Evolutionary conservation across 176 grass and related monocot species (phyloP).

Genomic region (Aegilops longissima): DNA sequence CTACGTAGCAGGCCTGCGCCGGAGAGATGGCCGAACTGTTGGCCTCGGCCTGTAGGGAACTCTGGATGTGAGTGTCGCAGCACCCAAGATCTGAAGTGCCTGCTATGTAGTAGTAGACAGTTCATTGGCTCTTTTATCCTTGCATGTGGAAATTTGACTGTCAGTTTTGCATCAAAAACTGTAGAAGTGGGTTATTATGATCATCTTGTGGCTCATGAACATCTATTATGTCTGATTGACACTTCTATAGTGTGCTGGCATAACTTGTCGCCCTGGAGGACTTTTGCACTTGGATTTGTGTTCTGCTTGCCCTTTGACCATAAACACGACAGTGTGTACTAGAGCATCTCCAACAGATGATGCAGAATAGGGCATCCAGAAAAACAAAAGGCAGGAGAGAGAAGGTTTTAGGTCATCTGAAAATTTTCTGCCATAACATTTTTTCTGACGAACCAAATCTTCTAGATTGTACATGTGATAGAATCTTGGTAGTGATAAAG

Average conservation of each 20-base stretch:
- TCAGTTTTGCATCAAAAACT: neutral
- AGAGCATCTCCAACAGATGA: too few relatives aligned
- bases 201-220: constrained; percentile 8
- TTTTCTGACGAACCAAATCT: too few relatives aligned
- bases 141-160: neutral
- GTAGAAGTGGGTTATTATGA: neutral
- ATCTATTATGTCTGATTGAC: neutral
- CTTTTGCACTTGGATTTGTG: neutral
- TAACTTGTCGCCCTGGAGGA: neutral
- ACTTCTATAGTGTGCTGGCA: neutral
- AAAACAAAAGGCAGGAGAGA: too few relatives aligned
- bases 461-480: too few relatives aligned
- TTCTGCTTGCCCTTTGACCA: neutral
- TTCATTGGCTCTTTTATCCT: neutral
- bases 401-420: too few relatives aligned
- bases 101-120: constrained; percentile 13
- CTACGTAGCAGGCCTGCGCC: constrained; percentile 81
- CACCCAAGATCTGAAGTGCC: neutral
- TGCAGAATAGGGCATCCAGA: too few relatives aligned
- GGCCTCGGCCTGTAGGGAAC: constrained; percentile 81
- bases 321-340: too few relatives aligned
- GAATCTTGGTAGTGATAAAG: too few relatives aligned
- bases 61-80: neutral
- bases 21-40: constrained; percentile 86
- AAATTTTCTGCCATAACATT: too few relatives aligned